A percentile compares a stretch with the other conserved stretches of the same genome.
These are phyloP conservation scores for Colletotrichum sojae DNA, from an alignment of 2,329 filamentous ascomycete genomes.

Conservation along the genomic window DNA sequence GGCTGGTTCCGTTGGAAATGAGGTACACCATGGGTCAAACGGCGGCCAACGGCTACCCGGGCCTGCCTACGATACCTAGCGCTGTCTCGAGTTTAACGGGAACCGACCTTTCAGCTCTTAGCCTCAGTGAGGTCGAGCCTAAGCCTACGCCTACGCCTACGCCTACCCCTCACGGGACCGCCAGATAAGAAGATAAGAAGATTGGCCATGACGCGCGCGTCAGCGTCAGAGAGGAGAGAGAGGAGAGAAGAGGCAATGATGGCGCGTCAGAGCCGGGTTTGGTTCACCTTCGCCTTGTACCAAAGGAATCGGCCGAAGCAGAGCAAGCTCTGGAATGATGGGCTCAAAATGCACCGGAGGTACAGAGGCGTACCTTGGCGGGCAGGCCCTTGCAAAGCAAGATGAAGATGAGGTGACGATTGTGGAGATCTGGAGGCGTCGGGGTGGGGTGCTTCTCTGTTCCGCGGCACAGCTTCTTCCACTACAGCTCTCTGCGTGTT, in stretches of 20 bases:
- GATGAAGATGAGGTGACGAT: constrained; percentile 41
- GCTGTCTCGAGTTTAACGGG: constrained; percentile 39
- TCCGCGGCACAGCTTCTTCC: constrained; percentile 11
- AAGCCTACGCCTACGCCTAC: constrained; percentile 1
- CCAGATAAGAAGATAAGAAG: no score
- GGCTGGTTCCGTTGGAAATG: constrained; percentile 41
- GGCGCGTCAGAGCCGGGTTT: no score
- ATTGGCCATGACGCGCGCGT: constrained; percentile 19
- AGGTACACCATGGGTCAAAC: constrained; percentile 38
- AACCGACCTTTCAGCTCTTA: constrained; percentile 39
- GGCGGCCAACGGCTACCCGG: constrained; percentile 41
- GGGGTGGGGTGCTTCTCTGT: constrained; percentile 28
- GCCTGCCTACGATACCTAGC: constrained; percentile 31
- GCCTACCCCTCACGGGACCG: constrained; percentile 6
- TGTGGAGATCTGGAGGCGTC: constrained; percentile 39
- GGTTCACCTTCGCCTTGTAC: no score
- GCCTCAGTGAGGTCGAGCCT: constrained; percentile 32
- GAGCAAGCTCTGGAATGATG: constrained; percentile 22
- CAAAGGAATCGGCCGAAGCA: background rate
- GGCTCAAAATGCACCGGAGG: constrained; percentile 28
- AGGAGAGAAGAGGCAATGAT: background rate
- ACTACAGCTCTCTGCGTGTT: background rate
- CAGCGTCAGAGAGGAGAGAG: constrained; percentile 25
- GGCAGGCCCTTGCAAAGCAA: constrained; percentile 37
- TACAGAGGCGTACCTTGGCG: constrained; percentile 8